Percentiles rank a stretch among this genome's conserved stretches.
phyloP scores from a whole-genome alignment of 1,284 basidiomycete species.

The Sanguinoderma infundibulare region DNA sequence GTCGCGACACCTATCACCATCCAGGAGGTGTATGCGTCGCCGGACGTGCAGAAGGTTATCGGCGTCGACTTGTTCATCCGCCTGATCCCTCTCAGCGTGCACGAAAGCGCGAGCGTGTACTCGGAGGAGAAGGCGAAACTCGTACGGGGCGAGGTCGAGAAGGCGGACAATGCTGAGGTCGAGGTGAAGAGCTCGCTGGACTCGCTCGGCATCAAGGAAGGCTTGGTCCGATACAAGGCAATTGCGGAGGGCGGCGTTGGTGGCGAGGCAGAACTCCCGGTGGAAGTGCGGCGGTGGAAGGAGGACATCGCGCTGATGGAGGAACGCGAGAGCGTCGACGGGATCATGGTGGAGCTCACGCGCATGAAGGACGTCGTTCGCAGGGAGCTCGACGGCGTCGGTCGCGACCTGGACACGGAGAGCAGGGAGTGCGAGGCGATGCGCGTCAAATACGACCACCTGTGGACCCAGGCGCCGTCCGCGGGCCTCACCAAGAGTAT shows the following conservation, averaged over 20 bases:
- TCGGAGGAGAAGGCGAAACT: slow-evolving; percentile 99
- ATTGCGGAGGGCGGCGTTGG: slow-evolving; percentile 76
- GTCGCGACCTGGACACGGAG: slow-evolving; percentile 75
- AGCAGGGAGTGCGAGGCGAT: slow-evolving; percentile 83
- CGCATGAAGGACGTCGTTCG: slow-evolving; percentile 66
- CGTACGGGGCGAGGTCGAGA: slow-evolving; percentile 88
- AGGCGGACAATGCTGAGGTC: slow-evolving; percentile 82
- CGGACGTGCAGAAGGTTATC: slow-evolving; percentile 95
- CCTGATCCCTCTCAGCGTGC: slow-evolving; percentile 92
- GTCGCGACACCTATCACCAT: slow-evolving; percentile 38
- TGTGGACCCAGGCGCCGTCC: slow-evolving; percentile 91
- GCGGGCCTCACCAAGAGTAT: slow-evolving; percentile 73
- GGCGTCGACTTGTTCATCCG: slow-evolving; percentile 91
- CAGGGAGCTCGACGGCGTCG: slow-evolving; percentile 62
- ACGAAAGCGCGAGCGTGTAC: slow-evolving; percentile 95
- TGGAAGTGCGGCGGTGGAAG: slow-evolving; percentile 77
- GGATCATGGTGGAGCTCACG: slow-evolving; percentile 65
- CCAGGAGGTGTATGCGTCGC: slow-evolving; percentile 91
- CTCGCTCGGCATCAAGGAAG: slow-evolving; percentile 80
- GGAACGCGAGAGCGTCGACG: slow-evolving; percentile 66
- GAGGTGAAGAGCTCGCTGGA: slow-evolving; percentile 85
- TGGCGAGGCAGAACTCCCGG: slow-evolving; percentile 73
- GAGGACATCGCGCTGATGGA: slow-evolving; percentile 77
- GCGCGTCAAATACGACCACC: slow-evolving; percentile 86
- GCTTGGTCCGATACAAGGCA: slow-evolving; percentile 76